Evolutionary conservation across 2,329 filamentous ascomycete genomes (phyloP).

Genomic region (Botrytis fabae): DNA sequence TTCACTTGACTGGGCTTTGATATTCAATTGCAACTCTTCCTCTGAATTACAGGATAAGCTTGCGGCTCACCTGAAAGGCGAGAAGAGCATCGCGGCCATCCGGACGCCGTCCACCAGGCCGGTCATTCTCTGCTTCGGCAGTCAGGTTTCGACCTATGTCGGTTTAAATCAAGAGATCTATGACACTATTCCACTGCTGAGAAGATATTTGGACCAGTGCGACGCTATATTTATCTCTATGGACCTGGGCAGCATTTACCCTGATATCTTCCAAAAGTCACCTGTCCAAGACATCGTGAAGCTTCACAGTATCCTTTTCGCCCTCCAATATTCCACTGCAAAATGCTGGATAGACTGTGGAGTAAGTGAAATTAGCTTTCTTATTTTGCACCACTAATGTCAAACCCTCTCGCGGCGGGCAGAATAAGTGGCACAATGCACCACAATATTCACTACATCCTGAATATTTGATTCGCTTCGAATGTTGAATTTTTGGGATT

Average conservation of each 20-base stretch:
- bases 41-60: constrained; percentile 36
- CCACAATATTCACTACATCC: no score
- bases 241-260: constrained; percentile 26
- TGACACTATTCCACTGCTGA: constrained; percentile 20
- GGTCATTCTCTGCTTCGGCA: constrained; percentile 41
- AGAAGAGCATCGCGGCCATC: no score
- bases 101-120: background rate
- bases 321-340: constrained; percentile 30
- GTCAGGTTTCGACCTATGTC: constrained; percentile 24
- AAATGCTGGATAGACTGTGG: constrained; percentile 29
- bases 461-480: no score
- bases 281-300: constrained; percentile 21
- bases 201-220: constrained; percentile 27
- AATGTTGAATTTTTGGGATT: no score
- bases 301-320: constrained; percentile 27
- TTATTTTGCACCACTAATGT: no score
- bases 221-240: constrained; percentile 12
- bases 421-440: no score
- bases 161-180: constrained; percentile 20
- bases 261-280: constrained; percentile 25
- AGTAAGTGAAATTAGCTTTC: no score
- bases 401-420: no score
- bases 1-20: constrained; percentile 28
- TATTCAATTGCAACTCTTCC: constrained; percentile 37
- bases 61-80: background rate